phyloP scores from a whole-genome alignment of 176 grass and related monocot genomes.

The Miscanthus lutarioriparius region DNA sequence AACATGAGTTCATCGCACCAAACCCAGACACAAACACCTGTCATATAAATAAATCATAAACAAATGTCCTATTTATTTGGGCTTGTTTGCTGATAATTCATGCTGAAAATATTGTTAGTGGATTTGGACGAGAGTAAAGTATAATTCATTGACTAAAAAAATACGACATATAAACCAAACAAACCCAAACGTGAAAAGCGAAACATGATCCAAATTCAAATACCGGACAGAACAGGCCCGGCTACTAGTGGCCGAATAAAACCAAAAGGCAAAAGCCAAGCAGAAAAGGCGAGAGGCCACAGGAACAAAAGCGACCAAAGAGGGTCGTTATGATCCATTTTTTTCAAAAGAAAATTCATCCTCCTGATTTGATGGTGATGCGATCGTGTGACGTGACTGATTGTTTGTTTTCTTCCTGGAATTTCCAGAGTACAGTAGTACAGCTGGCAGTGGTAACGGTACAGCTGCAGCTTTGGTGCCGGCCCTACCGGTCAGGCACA shows the following conservation, averaged over 20 bases:
- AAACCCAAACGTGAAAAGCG: no score
- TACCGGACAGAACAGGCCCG: not conserved
- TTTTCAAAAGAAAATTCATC: not conserved
- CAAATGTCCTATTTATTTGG: no score
- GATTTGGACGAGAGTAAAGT: no score
- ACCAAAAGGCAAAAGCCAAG: not conserved
- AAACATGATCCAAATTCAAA: slow-evolving; percentile 16
- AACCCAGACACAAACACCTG: not conserved
- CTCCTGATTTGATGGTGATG: slow-evolving; percentile 38
- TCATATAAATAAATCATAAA: not conserved
- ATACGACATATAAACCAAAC: no score
- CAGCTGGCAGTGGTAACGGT: slow-evolving; percentile 2
- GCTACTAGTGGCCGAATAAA: not conserved
- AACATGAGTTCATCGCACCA: not conserved
- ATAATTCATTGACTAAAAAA: no score
- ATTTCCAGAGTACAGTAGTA: no score
- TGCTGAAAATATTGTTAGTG: no score
- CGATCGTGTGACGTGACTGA: slow-evolving; percentile 18
- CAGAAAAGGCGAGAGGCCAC: not conserved
- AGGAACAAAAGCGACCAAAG: slow-evolving; percentile 8
- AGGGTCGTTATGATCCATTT: not conserved
- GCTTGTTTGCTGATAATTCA: no score
- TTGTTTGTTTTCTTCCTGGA: not conserved
- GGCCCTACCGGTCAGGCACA: not conserved
- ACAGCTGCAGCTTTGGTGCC: not conserved